A percentile compares a stretch with the other conserved stretches of the same genome.
Conservation (phyloP, 2,329 filamentous ascomycete genomes). For the Periconia digitata region DNA sequence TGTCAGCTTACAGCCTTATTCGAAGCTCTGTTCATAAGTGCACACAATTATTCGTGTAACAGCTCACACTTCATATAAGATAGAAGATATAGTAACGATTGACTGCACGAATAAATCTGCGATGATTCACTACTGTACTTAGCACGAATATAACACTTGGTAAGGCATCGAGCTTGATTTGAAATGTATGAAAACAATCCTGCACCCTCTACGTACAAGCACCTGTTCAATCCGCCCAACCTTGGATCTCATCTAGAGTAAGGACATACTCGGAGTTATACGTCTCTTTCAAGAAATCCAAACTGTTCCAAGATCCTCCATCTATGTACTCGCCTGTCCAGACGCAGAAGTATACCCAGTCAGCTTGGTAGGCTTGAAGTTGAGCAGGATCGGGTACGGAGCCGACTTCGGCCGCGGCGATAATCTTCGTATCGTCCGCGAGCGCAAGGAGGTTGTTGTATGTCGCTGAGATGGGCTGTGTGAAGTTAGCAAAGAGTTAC, state of each 20-base stretch:
- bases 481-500: slow-evolving; percentile 8
- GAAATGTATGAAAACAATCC: no score
- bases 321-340: slow-evolving; percentile 51
- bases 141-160: no score
- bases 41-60: no score
- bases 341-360: slow-evolving; percentile 54
- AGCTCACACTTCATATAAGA: no score
- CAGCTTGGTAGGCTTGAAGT: slow-evolving; percentile 48
- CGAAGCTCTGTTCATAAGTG: no score
- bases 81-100: no score
- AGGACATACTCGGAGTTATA: slow-evolving; percentile 30
- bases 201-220: background rate
- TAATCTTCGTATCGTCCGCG: slow-evolving; percentile 51
- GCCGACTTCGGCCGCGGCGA: slow-evolving; percentile 52
- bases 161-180: no score
- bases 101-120: no score
- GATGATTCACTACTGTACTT: no score
- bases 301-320: slow-evolving; percentile 45
- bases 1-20: no score
- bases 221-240: slow-evolving; percentile 17
- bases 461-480: slow-evolving; percentile 46
- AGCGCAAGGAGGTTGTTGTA: slow-evolving; percentile 50
- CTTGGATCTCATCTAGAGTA: slow-evolving; percentile 31
- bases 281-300: slow-evolving; percentile 45
- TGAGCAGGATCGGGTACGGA: slow-evolving; percentile 48